Evolutionary conservation across 805 yeast genomes (phyloP).

Genomic region (Yarrowia sp.): DNA sequence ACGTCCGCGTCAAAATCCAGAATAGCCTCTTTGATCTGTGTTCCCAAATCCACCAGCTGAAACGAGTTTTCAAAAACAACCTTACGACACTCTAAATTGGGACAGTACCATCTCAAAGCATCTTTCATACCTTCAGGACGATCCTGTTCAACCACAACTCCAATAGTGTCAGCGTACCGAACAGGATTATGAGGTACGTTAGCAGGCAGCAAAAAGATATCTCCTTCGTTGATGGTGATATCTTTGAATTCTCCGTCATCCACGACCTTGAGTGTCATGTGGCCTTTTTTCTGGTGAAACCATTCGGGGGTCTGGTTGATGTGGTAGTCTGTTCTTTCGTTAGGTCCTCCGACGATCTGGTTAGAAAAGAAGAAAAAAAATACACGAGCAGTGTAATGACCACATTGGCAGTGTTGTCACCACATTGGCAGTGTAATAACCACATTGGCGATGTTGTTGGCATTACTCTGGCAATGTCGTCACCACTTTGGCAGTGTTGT

Average conservation of each 20-base stretch:
- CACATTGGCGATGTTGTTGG: too few species aligned
- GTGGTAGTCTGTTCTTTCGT: constrained; percentile 89
- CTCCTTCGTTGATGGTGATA: constrained; percentile 75
- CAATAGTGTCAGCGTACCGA: constrained; percentile 78
- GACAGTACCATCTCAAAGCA: constrained; percentile 83
- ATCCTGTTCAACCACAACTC: constrained; percentile 89
- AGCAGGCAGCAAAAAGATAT: constrained; percentile 80
- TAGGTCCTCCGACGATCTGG: constrained; percentile 87
- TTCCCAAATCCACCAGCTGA: constrained; percentile 76
- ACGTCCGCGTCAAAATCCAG: constrained; percentile 60
- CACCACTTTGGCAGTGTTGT: too few species aligned
- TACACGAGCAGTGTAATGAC: too few species aligned
- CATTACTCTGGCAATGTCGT: too few species aligned
- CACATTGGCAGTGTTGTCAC: too few species aligned
- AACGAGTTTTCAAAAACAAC: constrained; percentile 67
- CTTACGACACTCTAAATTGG: constrained; percentile 50
- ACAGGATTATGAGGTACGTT: constrained; percentile 89
- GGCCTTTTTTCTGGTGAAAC: constrained; percentile 83
- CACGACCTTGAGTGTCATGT: constrained; percentile 79
- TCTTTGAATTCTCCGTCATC: constrained; percentile 74
- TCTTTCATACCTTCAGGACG: constrained; percentile 71
- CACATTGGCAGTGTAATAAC: too few species aligned
- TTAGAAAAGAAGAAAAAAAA: neutral
- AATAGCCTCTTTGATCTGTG: constrained; percentile 85
- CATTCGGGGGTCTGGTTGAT: constrained; percentile 93